Evolutionary conservation across 2,329 filamentous ascomycete genomes (phyloP).

Genomic region (Lachnellula willkommii): DNA sequence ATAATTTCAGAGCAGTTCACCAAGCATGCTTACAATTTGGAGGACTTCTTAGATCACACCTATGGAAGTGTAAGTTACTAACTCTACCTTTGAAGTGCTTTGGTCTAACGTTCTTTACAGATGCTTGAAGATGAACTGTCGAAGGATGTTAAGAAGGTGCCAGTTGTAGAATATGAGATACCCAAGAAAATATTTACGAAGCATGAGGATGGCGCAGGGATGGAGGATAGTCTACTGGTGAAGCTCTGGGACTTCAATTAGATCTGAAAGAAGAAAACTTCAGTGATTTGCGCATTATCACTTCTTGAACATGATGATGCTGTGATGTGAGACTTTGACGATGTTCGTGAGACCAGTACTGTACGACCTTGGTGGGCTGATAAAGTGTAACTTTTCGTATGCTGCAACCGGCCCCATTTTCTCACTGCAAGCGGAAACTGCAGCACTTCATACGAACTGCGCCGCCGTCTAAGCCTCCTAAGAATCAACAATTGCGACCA

Average conservation of each 20-base stretch:
- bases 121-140: constrained; percentile 78
- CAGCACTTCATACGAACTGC: background rate
- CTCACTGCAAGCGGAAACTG: constrained; percentile 3
- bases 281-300: background rate
- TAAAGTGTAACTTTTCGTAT: background rate
- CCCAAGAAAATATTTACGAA: constrained; percentile 44
- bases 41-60: constrained; percentile 94
- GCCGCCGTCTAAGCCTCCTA: constrained; percentile 9
- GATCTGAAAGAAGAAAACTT: background rate
- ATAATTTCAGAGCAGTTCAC: constrained; percentile 97
- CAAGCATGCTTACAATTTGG: constrained; percentile 89
- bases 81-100: background rate
- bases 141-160: constrained; percentile 78
- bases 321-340: background rate
- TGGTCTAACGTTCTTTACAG: constrained; percentile 35
- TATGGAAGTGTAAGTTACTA: constrained; percentile 66
- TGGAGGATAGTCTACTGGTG: constrained; percentile 51
- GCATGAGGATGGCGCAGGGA: constrained; percentile 42
- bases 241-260: constrained; percentile 55
- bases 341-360: background rate
- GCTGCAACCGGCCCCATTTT: background rate
- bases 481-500: constrained; percentile 22
- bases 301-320: background rate
- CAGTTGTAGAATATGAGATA: constrained; percentile 90
- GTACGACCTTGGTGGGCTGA: background rate